Base-by-base conservation (phyloP, 202 grass and related monocot genomes). In the Setaria italica region DNA sequence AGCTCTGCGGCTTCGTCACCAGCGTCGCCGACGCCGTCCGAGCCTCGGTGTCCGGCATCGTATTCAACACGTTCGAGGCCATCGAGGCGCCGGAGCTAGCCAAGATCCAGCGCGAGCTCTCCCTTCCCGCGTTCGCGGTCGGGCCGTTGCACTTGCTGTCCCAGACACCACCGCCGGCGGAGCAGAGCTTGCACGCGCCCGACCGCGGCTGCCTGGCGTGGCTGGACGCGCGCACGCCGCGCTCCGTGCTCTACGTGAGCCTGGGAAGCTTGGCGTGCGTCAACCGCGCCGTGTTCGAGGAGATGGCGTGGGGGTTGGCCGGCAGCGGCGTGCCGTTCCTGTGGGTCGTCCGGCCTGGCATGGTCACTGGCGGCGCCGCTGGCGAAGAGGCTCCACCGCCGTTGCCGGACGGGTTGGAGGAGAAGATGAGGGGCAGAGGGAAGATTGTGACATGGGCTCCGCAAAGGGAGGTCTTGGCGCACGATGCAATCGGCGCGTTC, bases 371-470 rank as follows among this genome's bases (percentile, higher is more conserved):
- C 19, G 17, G 0, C 17, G 62, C 1, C 19, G 59, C 0, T 45
- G 21, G 10, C 32, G 41, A 53, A 4, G 82, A 86, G 6, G 72
- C 67, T 57, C 54, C 32, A 32, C 7, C 67, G 7, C 5, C 72
- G 7, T 66, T 86, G 6, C 83, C 76, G 12, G 67, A 89, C 0
- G 76, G 72, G 1, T 80, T 86, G 41, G 45, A 62, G 3, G 74
- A 92, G 60, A 72, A 39, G 48, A 14, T 1, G 0, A 15, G 20
- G 14, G 35, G 2, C 34, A 85, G 81, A 8, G 90, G 84, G 2
- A 87, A 72, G 49, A 11, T 97, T 0, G 85, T 97, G 32, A 0
- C 76, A 1, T 97, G 95, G 95, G 90, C 86, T 0, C 94, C 90
- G 0, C 92, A 97, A 17, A 39, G 62, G 21, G 85, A 88, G 62